Evolutionary conservation across 129 eudicot species (phyloP), one percentile per base, ranked within the genome.

Genomic region (Mikania micrantha): DNA sequence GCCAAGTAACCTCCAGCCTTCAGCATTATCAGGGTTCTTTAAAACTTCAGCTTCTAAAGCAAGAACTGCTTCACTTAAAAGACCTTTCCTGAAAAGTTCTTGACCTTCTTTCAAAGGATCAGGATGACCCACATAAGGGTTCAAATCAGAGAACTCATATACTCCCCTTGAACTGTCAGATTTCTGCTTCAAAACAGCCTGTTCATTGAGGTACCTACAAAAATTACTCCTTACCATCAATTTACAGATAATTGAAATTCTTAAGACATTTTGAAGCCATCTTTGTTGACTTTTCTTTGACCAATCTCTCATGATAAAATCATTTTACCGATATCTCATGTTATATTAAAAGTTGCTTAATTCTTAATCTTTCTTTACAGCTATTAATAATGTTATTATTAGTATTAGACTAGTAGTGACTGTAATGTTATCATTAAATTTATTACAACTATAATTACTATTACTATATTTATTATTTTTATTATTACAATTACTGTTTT

Each of bases 51-150:
- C 98, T 79, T 93, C 98, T 76, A 89, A 77, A 74, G 98, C 98
- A 86, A 93, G 98, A 76, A 93, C 98, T 28, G 98, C 98, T 81
- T 93, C 98, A 84, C 98, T 93, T 83, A 93, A 61, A 60, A 93
- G 89, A 61, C 96, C 98, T 77, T 84, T 93, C 54, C 98, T 85
- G 47, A 93, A 93, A 56, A 93, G 81, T 36, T 93, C 95, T 59
- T 93, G 98, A 19, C 98, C 98, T 89, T 93, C 96, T 79, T 81
- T 86, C 77, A 93, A 34, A 39, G 98, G 98, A 75, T 93, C 85
- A 36, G 96, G 98, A 58, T 86, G 98, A 70, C 98, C 98, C 64
- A 93, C 98, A 78, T 93, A 93, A 53, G 98, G 98, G 77, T 93
- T 93, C 35, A 93, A 21, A 79, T 93, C 98, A 58, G 98, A 89